Evolutionary conservation across 148 eudicot species (phyloP).

Genomic region (Talinum fruticosum): DNA sequence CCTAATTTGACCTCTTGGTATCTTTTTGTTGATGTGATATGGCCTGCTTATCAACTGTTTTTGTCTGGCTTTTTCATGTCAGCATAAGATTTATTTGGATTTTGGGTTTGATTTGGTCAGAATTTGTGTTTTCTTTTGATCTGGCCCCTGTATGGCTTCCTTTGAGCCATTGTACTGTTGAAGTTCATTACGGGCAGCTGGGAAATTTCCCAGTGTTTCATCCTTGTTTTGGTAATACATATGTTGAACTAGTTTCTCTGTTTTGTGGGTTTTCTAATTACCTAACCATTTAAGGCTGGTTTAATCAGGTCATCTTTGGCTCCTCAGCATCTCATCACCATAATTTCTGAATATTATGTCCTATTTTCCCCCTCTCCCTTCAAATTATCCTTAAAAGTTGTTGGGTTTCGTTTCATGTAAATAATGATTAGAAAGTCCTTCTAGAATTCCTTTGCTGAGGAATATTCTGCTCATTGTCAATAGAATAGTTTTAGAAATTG

Average conservation of each 20-base stretch:
- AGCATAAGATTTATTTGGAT: conserved; percentile 3
- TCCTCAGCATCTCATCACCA: background rate
- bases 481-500: background rate
- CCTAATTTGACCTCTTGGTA: conserved; percentile 10
- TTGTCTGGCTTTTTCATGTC: background rate
- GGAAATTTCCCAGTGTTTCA: background rate
- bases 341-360: background rate
- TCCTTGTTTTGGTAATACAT: background rate
- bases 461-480: conserved; percentile 14
- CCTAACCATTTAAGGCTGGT: background rate
- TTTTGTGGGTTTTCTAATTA: background rate
- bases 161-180: background rate
- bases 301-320: background rate
- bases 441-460: conserved; percentile 18
- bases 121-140: conserved; percentile 4
- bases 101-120: conserved; percentile 24
- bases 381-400: background rate
- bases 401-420: background rate
- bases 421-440: conserved; percentile 15
- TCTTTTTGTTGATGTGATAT: background rate
- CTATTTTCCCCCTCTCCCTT: background rate
- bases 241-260: background rate
- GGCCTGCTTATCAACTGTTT: background rate
- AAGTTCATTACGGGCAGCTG: background rate
- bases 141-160: conserved; percentile 1